Conservation (phyloP, 139 green algal genomes). For the Picochlorum costavermella region DNA sequence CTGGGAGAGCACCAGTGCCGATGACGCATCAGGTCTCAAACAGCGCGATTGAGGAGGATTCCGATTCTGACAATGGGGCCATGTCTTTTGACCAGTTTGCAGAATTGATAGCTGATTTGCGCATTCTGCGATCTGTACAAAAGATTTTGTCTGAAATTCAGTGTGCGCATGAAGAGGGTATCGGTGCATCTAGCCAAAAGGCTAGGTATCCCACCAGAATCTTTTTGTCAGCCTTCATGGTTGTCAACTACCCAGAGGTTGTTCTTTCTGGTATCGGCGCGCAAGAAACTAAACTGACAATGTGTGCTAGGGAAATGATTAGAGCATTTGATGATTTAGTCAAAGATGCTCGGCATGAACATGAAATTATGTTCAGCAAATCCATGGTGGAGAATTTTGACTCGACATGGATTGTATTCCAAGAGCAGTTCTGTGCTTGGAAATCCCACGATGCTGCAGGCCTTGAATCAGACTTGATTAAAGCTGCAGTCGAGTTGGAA, state of each 20-base stretch:
- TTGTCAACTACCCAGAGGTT: constrained; percentile 58
- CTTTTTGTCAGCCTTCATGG: constrained; percentile 84
- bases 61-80: not conserved
- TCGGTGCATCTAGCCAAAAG: not conserved
- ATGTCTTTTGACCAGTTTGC: constrained; percentile 62
- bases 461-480: constrained; percentile 66
- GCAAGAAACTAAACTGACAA: constrained; percentile 44
- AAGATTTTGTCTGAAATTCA: constrained; percentile 58
- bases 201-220: constrained; percentile 70
- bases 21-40: not conserved
- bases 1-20: not conserved
- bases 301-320: constrained; percentile 44
- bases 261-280: constrained; percentile 40
- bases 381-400: constrained; percentile 54
- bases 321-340: constrained; percentile 60
- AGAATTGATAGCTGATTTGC: constrained; percentile 36
- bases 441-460: constrained; percentile 72
- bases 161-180: constrained; percentile 11
- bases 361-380: not conserved
- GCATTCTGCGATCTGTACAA: constrained; percentile 42
- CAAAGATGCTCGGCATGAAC: not conserved
- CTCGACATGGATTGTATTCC: constrained; percentile 70
- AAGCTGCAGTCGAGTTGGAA: constrained; percentile 52
- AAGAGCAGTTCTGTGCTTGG: constrained; percentile 87
- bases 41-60: not conserved